These are phyloP conservation scores for Mortierella sp. DNA, from an alignment of 371 early-diverging fungal species.

Conservation along the genomic window DNA sequence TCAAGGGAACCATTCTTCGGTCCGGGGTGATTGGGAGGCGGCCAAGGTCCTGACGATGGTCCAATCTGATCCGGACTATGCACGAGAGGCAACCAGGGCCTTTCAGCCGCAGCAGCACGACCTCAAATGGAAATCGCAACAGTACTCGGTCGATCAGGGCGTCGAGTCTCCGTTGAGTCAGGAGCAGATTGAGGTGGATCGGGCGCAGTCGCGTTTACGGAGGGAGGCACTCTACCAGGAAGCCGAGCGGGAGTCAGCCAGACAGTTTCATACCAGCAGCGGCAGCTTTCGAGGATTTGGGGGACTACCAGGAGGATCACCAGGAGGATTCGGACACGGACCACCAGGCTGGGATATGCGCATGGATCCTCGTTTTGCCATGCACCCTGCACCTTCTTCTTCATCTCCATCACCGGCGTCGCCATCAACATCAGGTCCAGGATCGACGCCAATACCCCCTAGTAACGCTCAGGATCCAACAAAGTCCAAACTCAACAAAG, in stretches of 20 bases:
- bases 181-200: neutral
- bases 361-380: slow-evolving; percentile 8
- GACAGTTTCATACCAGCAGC: neutral
- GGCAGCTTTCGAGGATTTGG: neutral
- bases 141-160: neutral
- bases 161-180: neutral
- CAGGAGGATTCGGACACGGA: neutral
- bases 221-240: neutral
- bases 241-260: neutral
- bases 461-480: neutral
- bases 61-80: neutral
- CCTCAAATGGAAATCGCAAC: neutral
- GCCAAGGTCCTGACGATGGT: slow-evolving; percentile 22
- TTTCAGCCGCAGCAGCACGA: slow-evolving; percentile 11
- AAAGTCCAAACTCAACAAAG: neutral
- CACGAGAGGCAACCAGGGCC: neutral
- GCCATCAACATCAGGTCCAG: neutral
- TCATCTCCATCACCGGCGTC: neutral
- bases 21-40: slow-evolving; percentile 30
- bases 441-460: neutral
- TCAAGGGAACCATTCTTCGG: slow-evolving; percentile 18
- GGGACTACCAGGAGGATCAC: neutral
- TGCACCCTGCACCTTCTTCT: neutral
- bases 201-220: neutral
- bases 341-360: neutral